Base-by-base conservation (phyloP, 805 yeast genomes). In the Kuraishia floccosa region DNA sequence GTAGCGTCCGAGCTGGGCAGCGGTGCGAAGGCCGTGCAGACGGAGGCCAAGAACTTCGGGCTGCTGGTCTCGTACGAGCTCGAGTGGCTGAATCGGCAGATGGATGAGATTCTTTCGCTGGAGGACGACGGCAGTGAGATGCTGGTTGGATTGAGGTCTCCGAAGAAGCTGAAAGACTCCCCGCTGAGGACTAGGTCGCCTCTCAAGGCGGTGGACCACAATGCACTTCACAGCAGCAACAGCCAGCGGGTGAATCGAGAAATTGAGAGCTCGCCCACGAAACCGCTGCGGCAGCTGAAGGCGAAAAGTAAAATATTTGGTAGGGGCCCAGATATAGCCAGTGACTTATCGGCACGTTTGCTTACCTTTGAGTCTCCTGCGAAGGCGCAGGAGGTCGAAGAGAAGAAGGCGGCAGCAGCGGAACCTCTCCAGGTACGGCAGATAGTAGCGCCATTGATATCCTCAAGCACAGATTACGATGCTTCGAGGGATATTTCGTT, bases 1-100 rank as follows among this genome's bases (percentile, higher is more conserved):
- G 54, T 68, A 29, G 54, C 66, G 21, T 49, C 49, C 30, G 73
- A 69, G 40, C 48, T 65, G 45, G 44, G 47, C 33, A 50, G 56
- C 11, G 54, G 60, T 19, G 55, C 55, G 37, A 54, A 52, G 26
- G 50, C 56, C 32, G 60, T 66, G 39, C 39, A 46, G 8, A 45
- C 51, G 15, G 55, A 56, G 34, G 44, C 56, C 10, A 68, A 60
- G 33, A 59, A 55, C 24, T 49, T 66, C 27, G 59, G 63, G 11
- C 50, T 49, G 17, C 52, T 55, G 5, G 53, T 67, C 5, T 46
- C 56, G 6, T 43, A 58, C 9, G 65, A 61, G 25, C 38, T 65
- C 21, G 55, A 58, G 7, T 56, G 59, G 56, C 44, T 65, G 30
- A 55, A 60, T 35, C 63, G 58, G 27, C 61, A 61, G 36, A 54